Base-by-base conservation (phyloP, 2,329 filamentous ascomycete genomes). In the Pyrenophora tritici-repentis region DNA sequence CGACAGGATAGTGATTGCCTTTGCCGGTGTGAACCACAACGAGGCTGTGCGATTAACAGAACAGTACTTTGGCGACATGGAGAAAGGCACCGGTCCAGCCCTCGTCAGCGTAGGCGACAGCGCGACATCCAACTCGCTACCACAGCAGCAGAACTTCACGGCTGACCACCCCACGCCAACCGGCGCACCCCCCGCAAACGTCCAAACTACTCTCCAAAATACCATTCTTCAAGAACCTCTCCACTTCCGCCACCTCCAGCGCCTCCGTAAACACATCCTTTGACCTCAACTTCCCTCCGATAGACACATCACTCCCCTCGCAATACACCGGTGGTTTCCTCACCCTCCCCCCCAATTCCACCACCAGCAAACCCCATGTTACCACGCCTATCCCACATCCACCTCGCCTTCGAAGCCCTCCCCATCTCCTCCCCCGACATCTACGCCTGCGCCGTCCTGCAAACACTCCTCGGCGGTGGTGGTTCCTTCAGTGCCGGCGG, bases 401-500 rank as follows among this genome's bases (percentile, higher is more conserved):
- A 97, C 78, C 83, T 99, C 61, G 92, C 91, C 50, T 97, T 99
- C 66, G 94, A 99, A 78, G 92, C 91, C 20, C 84, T 97, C 1
- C 91, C 93, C 44, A 94, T 99, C 68, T 86, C 85, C 17, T 93
- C 89, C 2, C 86, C 90, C 10, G 93, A 97, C 72, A 97, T 99
- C 67, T 99, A 97, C 77, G 92, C 94, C 14, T 86, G 97, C 37
- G 94, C 94, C 6, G 96, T 93, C 0, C 82, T 99, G 1, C 95
- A 97, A 75, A 97, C 91, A 1, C 87, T 99, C 8, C 89, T 99
- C 29, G 94, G 94, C 50, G 94, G 94, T 40, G 94, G 94, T 41
- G 94, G 94, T 18, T 97, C 92, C 48, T 99, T 99, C 79, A 96
- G 90, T 13, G 94, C 94, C 46, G 94, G 94, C 65, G 94, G 94